Evolutionary conservation across 352 stramenopile genomes (phyloP).

Genomic region (Phytophthora idaei): DNA sequence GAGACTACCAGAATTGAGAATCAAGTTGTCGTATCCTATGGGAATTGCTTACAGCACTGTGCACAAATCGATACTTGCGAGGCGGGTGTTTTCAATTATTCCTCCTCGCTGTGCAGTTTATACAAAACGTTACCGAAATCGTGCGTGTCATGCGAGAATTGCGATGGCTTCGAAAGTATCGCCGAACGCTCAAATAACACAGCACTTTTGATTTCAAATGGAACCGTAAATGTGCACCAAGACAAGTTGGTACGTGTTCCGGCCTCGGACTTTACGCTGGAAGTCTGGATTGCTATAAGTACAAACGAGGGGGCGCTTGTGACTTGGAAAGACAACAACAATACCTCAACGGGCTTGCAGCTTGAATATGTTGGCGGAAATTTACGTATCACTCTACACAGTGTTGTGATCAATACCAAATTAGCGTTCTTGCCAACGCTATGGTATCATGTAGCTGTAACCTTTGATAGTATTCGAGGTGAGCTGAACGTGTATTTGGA

Average conservation of each 20-base stretch:
- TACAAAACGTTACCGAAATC: neutral
- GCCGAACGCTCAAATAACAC: neutral
- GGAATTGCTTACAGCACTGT: slow-evolving; percentile 24
- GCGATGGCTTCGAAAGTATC: slow-evolving; percentile 33
- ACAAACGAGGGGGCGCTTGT: slow-evolving; percentile 26
- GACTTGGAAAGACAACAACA: slow-evolving; percentile 15
- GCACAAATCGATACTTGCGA: slow-evolving; percentile 9
- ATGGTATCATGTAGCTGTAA: slow-evolving; percentile 35
- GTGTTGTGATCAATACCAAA: slow-evolving; percentile 24
- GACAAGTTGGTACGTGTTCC: slow-evolving; percentile 1
- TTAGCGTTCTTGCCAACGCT: slow-evolving; percentile 1
- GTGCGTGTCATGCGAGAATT: slow-evolving; percentile 24
- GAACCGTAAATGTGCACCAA: slow-evolving; percentile 15
- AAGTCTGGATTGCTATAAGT: slow-evolving; percentile 30
- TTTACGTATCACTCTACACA: slow-evolving; percentile 19
- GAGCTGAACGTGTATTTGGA: slow-evolving; percentile 24
- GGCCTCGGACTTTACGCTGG: slow-evolving; percentile 19
- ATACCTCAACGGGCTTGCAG: slow-evolving; percentile 8
- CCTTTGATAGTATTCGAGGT: slow-evolving; percentile 15
- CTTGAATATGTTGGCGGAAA: slow-evolving; percentile 17
- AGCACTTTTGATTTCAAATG: slow-evolving; percentile 27
- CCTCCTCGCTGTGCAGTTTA: slow-evolving; percentile 25
- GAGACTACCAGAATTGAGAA: neutral
- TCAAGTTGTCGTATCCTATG: slow-evolving; percentile 19
- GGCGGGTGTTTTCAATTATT: slow-evolving; percentile 21